Evolutionary conservation across 2,329 filamentous ascomycete species (phyloP), one percentile per base, ranked within the genome.

Genomic region (Zymoseptoria pseudotritici): DNA sequence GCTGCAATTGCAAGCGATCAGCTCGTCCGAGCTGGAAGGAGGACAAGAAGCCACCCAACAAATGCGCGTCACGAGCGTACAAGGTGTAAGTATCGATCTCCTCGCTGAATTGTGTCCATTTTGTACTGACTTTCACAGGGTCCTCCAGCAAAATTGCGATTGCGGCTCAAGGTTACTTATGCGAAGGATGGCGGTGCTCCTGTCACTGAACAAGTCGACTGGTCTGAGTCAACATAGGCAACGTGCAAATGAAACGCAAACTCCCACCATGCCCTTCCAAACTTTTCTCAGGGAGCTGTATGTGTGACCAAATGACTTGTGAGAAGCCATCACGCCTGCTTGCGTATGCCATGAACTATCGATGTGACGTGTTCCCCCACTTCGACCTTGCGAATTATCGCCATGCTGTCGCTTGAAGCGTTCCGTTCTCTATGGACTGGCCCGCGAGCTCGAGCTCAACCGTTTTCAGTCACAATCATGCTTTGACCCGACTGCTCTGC

Each of bases 161-260:
- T 99, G 68, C 86, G 94, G 71, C 79, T 99, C 70, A 91, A 91
- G 76, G 84, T 99, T 70, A 86, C 84, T 59, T 97, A 91, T 73
- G 79, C 83, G 36, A 88, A 89, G 74, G 85, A 88, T 59, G 83
- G 84, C 60, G 84, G 80, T 22, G 86, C 86, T 56, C 83, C 87
- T 63, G 82, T 95, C 19, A 88, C 88, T 72, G 94, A 99, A 71
- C 92, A 97, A 77, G 91, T 97, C 60, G 95, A 97, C 78, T 99
- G 94, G 94, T 87, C 89, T 29, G 94, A 99, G 76, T 87, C 91
- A 58, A 67, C 71, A 54, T 77, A 57, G 55, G 4, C n/a, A 29
- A n/a, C 8, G 21, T 17, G 21, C 17, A 31, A 29, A n/a, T n/a
- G 36, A 46, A n/a, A n/a, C n/a, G 13, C 36, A n/a, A 46, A 17